Conservation (phyloP, 441 rosid genomes). For the Kokia cookei region DNA sequence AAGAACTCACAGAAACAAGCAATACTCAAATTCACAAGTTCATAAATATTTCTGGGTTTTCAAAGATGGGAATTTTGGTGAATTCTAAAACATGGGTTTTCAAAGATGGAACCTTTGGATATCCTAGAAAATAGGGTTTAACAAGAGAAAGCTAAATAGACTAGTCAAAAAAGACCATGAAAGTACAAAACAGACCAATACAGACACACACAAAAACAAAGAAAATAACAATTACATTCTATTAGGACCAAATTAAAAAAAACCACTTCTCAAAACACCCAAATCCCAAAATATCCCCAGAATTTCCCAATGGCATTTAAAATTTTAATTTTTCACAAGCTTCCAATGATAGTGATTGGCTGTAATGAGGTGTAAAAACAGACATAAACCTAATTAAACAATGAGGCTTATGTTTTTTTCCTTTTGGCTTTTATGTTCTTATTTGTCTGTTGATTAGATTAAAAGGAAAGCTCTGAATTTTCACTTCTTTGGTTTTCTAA, state of each 20-base stretch:
- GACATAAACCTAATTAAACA: background rate
- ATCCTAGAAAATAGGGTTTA: background rate
- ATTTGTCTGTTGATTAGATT: background rate
- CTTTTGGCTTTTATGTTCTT: background rate
- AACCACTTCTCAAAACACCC: constrained; percentile 1
- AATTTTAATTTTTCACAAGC: constrained; percentile 2
- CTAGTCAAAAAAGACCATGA: background rate
- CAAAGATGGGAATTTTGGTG: background rate
- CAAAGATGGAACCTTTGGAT: constrained; percentile 2
- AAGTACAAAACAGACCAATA: background rate
- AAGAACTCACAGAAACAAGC: background rate
- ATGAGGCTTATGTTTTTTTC: no score
- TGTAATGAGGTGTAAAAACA: constrained; percentile 15
- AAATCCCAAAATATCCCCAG: constrained; percentile 31
- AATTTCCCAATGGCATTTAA: background rate
- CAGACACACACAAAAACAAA: background rate
- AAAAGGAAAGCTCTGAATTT: background rate
- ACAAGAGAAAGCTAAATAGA: background rate
- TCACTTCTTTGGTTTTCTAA: background rate
- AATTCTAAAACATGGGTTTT: background rate
- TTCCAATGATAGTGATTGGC: constrained; percentile 12
- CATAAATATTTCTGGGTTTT: constrained; percentile 12
- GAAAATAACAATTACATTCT: background rate
- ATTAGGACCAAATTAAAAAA: background rate
- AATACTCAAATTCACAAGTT: constrained; percentile 23